A percentile compares a stretch with the other conserved stretches of the same genome.
These are phyloP conservation scores for Monascus ruber DNA, from an alignment of 2,329 filamentous ascomycete genomes.

Conservation along the genomic window DNA sequence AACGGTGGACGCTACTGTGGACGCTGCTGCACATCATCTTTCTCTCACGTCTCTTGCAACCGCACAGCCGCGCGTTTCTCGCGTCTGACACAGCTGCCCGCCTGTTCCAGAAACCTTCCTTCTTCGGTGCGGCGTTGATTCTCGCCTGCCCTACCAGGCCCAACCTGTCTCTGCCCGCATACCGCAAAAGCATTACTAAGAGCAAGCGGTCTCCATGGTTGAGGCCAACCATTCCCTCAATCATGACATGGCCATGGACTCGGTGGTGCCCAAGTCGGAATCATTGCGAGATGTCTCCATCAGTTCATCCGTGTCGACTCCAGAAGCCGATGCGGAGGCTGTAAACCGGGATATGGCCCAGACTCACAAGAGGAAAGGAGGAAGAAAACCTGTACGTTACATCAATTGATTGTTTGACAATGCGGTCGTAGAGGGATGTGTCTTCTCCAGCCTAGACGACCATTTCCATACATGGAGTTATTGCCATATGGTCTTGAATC, in stretches of 20 bases:
- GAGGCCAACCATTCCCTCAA: constrained; percentile 27
- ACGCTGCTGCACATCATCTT: constrained; percentile 7
- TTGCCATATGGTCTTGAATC: no score
- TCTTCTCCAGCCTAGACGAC: no score
- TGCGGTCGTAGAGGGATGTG: no score
- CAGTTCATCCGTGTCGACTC: constrained; percentile 35
- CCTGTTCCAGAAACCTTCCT: background rate
- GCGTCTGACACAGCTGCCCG: constrained; percentile 12
- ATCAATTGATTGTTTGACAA: constrained; percentile 1
- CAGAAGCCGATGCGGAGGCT: constrained; percentile 32
- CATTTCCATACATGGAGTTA: no score
- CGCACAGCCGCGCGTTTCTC: constrained; percentile 30
- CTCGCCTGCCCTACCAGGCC: background rate
- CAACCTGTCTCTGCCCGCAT: background rate
- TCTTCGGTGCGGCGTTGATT: background rate
- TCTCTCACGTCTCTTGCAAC: constrained; percentile 29
- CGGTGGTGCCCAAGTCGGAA: constrained; percentile 32
- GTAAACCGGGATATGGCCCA: constrained; percentile 33
- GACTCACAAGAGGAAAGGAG: constrained; percentile 85
- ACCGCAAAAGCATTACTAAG: background rate
- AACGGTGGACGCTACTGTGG: constrained; percentile 14
- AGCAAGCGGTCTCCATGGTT: constrained; percentile 35
- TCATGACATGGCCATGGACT: constrained; percentile 30
- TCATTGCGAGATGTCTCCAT: constrained; percentile 31
- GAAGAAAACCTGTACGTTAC: constrained; percentile 78